phyloP scores from a whole-genome alignment of 371 early-diverging fungal genomes.

The Rozella allomycis region DNA sequence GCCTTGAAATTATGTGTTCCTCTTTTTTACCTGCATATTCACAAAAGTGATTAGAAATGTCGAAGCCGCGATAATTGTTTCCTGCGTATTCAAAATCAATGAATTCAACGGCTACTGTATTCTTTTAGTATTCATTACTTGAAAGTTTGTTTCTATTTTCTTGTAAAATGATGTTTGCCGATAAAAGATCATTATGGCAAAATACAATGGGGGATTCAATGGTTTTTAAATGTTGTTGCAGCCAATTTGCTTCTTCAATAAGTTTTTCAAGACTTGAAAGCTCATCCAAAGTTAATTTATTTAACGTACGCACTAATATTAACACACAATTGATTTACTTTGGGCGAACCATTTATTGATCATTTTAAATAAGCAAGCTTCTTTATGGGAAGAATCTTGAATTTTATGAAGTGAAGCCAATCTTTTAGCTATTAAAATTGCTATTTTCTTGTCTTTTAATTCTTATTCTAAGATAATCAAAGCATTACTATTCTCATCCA shows the following conservation, averaged over 20 bases:
- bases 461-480: constrained; percentile 34
- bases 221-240: neutral
- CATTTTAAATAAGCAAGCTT: constrained; percentile 45
- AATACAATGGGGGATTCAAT: constrained; percentile 51
- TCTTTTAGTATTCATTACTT: constrained; percentile 3
- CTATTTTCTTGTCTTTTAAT: constrained; percentile 42
- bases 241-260: constrained; percentile 15
- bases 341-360: constrained; percentile 56
- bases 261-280: constrained; percentile 32
- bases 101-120: constrained; percentile 28
- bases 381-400: constrained; percentile 1
- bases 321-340: constrained; percentile 13
- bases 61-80: constrained; percentile 54
- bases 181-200: constrained; percentile 73
- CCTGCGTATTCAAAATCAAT: constrained; percentile 86
- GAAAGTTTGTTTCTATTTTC: constrained; percentile 27
- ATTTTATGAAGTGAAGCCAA: constrained; percentile 64
- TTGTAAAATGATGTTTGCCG: constrained; percentile 63
- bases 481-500: constrained; percentile 18
- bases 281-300: constrained; percentile 34
- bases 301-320: constrained; percentile 29
- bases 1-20: constrained; percentile 9
- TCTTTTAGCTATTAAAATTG: constrained; percentile 48
- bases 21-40: constrained; percentile 44
- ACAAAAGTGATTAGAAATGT: constrained; percentile 72